Base-by-base conservation (phyloP, 2,329 filamentous ascomycete genomes). In the Fusarium dimerum region DNA sequence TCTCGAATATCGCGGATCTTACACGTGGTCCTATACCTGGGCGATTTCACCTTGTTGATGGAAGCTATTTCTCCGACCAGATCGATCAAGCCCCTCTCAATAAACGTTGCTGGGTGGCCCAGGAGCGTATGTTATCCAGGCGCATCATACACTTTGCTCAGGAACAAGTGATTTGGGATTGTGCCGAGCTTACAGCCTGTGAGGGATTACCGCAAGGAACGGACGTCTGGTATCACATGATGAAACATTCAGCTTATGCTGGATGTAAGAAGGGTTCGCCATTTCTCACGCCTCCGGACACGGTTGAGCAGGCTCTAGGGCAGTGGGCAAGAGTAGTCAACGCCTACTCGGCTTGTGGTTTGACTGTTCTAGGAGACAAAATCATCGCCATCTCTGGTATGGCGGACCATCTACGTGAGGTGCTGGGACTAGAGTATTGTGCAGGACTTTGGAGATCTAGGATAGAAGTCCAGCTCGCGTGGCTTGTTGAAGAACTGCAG, bases 91-190 rank as follows among this genome's bases (percentile, higher is more conserved):
- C 48, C 3, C 46, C 46, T 3, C 18, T 59, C 4, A 54, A 57
- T 11, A 39, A 43, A 0, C 47, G 54, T 11, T 46, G 38, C 6
- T 59, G 56, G 56, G 56, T 59, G 18, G 16, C 42, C 1, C 54
- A 59, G 17, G 56, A 59, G 20, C 54, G 56, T 1, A 40, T 55
- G 5, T 29, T 59, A 4, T 57, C 56, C 6, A 11, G 6, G 3
- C 51, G 56, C 12, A 55, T 59, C 34, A 44, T 54, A 11, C 54
- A 59, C 6, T 59, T 57, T 20, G 36, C 48, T 18, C 48, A 42
- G 2, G 45, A 52, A 6, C 56, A 59, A 32, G 46, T 52, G 13
- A 42, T 57, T 4, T 59, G 56, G 56, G 56, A 57, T 16, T 59
- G 54, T 4, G 18, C 26, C 6, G 51, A 55, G 6, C 40, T 45